A percentile compares a stretch with the other conserved stretches of the same genome.
phyloP scores from a whole-genome alignment of 768 basidiomycete genomes.

The Leucocoprinus birnbaumii region DNA sequence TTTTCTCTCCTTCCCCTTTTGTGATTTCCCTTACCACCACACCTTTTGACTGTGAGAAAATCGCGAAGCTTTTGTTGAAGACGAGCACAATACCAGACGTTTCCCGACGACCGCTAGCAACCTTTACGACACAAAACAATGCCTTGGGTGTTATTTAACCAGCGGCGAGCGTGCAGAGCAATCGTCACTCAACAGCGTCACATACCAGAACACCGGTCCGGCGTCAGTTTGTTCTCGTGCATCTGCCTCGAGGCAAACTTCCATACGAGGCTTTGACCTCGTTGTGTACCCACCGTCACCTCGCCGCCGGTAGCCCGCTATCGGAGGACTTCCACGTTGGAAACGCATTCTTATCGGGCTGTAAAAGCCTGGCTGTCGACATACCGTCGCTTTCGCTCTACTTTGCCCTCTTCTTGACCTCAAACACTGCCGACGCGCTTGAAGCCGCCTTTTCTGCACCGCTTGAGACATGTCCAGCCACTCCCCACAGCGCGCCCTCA shows the following conservation, averaged over 20 bases:
- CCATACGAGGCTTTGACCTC: conserved; percentile 14
- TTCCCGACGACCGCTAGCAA: neutral
- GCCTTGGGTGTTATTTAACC: neutral
- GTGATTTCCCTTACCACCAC: neutral
- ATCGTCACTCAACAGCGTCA: neutral
- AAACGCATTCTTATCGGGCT: conserved; percentile 10
- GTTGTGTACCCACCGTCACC: conserved; percentile 12
- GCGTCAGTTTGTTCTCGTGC: conserved; percentile 10
- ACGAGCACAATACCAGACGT: neutral
- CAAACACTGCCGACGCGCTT: neutral
- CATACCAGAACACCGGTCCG: conserved; percentile 13
- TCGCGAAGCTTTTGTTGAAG: neutral
- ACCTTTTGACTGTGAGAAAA: neutral
- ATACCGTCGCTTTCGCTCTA: neutral
- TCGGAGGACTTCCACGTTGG: conserved; percentile 9
- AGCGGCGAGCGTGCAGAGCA: neutral
- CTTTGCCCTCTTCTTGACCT: neutral
- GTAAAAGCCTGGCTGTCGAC: conserved; percentile 3
- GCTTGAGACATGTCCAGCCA: conserved; percentile 48
- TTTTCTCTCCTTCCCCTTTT: neutral
- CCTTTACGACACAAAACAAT: conserved; percentile 9
- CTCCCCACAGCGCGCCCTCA: conserved; percentile 58
- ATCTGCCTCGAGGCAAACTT: conserved; percentile 30
- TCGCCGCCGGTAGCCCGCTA: neutral
- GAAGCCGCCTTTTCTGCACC: neutral